Base-by-base conservation (phyloP, 2,329 filamentous ascomycete genomes). In the Xylariaceae sp. region DNA sequence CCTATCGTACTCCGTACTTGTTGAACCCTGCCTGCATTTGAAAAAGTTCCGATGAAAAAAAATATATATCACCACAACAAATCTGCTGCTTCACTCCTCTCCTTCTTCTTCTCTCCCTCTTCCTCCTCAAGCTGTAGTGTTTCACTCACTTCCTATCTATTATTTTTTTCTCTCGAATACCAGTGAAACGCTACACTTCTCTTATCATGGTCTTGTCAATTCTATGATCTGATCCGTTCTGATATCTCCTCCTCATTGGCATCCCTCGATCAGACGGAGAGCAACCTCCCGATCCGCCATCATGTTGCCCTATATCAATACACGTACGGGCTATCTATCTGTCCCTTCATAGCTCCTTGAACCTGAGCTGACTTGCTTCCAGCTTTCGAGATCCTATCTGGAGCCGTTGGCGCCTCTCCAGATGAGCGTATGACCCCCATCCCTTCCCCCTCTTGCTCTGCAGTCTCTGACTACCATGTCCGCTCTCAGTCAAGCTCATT, bases 401-500 rank as follows among this genome's bases (percentile, higher is more conserved):
- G 70, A 59, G 68, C 67, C 30, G 63, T 80, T n/a, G 78, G 78
- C 54, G 71, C 75, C 62, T 73, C 75, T 45, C 72, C 77, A 6
- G 78, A 80, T 69, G 78, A 81, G 64, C 72, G 78, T 80, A 70
- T 63, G 77, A 72, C 49, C 18, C 37, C 13, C 48, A 44, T 48
- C 48, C n/a, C 48, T 39, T 37, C 23, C 10, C 4, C 50, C 15
- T 34, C 11, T 35, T 34, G 35, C 42, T n/a, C 23, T 8, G 23
- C 44, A 59, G 4, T 47, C 51, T 49, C 56, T 61, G 37, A 37
- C 66, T 59, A 64, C 47, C 5, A 51, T 30, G 8, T 39, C 23
- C 8, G n/a, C n/a, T 7, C 52, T 59, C 67, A 97, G 92, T 99
- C 67, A 99, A 99, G 74, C 88, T 97, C 67, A 88, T 97, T 68